Evolutionary conservation across 768 basidiomycete genomes (phyloP).

Genomic region (Tephrocybe sp.): DNA sequence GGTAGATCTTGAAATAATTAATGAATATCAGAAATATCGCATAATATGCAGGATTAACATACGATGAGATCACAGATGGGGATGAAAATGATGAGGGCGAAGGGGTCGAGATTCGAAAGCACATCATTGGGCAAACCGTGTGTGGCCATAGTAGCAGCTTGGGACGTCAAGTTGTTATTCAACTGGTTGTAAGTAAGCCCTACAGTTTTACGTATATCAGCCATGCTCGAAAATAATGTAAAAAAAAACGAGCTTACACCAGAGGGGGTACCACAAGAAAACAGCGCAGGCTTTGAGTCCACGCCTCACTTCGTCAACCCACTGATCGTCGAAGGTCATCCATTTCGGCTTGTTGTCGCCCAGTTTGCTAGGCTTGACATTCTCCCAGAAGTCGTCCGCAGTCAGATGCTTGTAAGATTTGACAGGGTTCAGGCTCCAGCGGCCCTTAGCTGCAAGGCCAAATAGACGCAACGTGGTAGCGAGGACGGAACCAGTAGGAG

Average conservation of each 20-base stretch:
- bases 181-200: constrained; percentile 81
- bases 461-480: constrained; percentile 46
- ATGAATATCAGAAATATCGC: not conserved
- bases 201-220: constrained; percentile 21
- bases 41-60: constrained; percentile 9
- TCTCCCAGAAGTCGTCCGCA: constrained; percentile 69
- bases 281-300: constrained; percentile 71
- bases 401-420: constrained; percentile 46
- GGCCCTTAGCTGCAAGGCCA: constrained; percentile 41
- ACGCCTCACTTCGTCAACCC: constrained; percentile 76
- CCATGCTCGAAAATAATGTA: constrained; percentile 19
- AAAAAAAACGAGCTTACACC: constrained; percentile 42
- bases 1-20: constrained; percentile 46
- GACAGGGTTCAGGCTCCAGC: constrained; percentile 59
- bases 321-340: constrained; percentile 79
- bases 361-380: constrained; percentile 60
- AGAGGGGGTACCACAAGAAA: constrained; percentile 66
- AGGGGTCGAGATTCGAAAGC: constrained; percentile 74
- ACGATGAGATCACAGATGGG: constrained; percentile 64
- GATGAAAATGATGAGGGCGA: constrained; percentile 74
- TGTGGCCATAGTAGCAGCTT: constrained; percentile 74
- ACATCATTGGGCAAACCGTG: constrained; percentile 76
- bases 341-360: constrained; percentile 51
- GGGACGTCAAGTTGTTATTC: constrained; percentile 76
- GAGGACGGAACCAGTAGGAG: constrained; percentile 65